Base-by-base conservation (phyloP, 805 yeast genomes). In the Hanseniaspora thailandica region DNA sequence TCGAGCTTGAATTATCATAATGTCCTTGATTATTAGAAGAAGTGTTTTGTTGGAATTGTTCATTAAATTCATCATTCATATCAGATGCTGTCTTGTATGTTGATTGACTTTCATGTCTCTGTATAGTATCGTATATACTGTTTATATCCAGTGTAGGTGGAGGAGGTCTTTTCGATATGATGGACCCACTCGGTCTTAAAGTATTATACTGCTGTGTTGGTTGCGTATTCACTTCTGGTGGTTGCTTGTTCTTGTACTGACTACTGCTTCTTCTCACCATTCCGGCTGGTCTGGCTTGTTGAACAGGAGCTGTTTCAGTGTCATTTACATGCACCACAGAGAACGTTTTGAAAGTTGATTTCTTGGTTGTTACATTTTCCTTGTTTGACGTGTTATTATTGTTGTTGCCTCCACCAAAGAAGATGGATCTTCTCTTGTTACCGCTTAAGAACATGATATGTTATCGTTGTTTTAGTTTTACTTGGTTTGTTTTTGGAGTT, bases 71-170 rank as follows among this genome's bases (percentile, higher is more conserved):
- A 10, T 44, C 47, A 33, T 45, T n/a, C 1, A 7, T 28, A 5
- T 17, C 28, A 28, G 17, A 20, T 5, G 12, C 26, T 15, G 4
- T 5, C 33, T 22, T n/a, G 9, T 45, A 17, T 2, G 10, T 10
- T 17, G 23, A n/a, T 9, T 46, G 38, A 22, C 49, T 46, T 26
- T 38, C 41, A 12, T 40, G 45, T 15, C 41, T 48, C 5, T 48
- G 28, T 13, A 41, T 48, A 1, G 31, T 39, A 8, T 51, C 33
- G 31, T 45, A 41, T 22, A 60, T 46, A 5, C 47, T 43, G 20
- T 56, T 58, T 49, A 61, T 57, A 36, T 61, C 61, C 12, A 61
- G 33, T 4, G 58, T 54, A 6, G 63, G 63, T 10, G 64, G 64
- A 2, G 64, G 64, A 9, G 59, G 62, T 35, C 62, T 56, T 30